Conservation (phyloP, 2,329 filamentous ascomycete genomes). For the Penicillium sp. region DNA sequence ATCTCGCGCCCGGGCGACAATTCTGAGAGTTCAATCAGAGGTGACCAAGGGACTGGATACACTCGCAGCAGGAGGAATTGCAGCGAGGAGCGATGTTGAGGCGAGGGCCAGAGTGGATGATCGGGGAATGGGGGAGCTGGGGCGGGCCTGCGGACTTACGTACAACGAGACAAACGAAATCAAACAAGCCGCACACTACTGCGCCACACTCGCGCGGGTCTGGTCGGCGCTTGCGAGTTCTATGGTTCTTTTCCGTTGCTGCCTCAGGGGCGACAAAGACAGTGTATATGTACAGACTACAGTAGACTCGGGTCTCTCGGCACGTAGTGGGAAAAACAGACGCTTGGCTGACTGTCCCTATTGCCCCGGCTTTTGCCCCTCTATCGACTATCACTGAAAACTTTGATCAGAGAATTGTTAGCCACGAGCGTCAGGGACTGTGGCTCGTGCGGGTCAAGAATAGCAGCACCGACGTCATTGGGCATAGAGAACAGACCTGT, state of each 20-base stretch:
- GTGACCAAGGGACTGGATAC: conserved; percentile 7
- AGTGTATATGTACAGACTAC: background rate
- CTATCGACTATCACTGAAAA: background rate
- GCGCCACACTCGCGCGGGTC: conserved; percentile 24
- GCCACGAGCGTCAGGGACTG: conserved; percentile 17
- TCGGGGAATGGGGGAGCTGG: conserved; percentile 6
- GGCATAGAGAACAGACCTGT: conserved; percentile 14
- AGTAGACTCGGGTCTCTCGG: background rate
- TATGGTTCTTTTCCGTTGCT: conserved; percentile 12
- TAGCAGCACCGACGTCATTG: conserved; percentile 32
- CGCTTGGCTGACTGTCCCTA: background rate
- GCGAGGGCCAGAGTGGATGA: conserved; percentile 3
- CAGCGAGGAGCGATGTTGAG: background rate
- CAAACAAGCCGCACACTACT: conserved; percentile 23
- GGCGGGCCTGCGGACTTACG: conserved; percentile 23
- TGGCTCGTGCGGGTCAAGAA: conserved; percentile 27
- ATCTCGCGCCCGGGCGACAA: conserved; percentile 35
- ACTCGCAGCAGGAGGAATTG: conserved; percentile 3
- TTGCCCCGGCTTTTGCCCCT: background rate
- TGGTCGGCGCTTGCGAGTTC: background rate
- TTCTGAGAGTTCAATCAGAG: conserved; percentile 23
- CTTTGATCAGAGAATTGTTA: conserved; percentile 1
- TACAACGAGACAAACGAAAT: conserved; percentile 25
- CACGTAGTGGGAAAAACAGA: background rate
- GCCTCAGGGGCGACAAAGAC: conserved; percentile 26